Conservation (phyloP, 306 rosid genomes). For the Delonix regia region DNA sequence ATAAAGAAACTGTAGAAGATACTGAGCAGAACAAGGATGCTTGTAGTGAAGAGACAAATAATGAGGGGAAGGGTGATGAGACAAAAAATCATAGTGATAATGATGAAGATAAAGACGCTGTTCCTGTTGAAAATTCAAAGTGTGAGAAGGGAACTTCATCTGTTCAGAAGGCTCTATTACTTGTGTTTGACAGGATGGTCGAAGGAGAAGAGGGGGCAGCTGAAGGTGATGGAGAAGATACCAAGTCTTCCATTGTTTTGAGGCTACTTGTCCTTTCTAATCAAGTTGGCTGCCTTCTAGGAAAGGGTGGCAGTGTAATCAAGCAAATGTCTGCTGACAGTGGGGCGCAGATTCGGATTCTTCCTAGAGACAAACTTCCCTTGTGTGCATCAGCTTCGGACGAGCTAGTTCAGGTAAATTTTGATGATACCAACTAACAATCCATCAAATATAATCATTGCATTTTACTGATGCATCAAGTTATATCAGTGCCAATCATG, state of each 20-base stretch:
- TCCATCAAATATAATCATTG: neutral
- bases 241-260: conserved; percentile 45
- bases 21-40: conserved; percentile 52
- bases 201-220: conserved; percentile 55
- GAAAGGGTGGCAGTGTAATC: conserved; percentile 91
- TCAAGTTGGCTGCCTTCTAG: conserved; percentile 91
- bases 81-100: conserved; percentile 27
- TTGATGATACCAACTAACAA: neutral
- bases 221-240: conserved; percentile 53
- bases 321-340: conserved; percentile 88
- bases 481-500: neutral
- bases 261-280: conserved; percentile 74
- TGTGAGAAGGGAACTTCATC: conserved; percentile 45
- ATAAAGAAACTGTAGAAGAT: conserved; percentile 53
- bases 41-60: conserved; percentile 46
- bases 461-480: neutral
- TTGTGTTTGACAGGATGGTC: conserved; percentile 68
- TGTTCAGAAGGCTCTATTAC: conserved; percentile 62
- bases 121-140: conserved; percentile 38
- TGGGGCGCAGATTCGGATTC: conserved; percentile 86
- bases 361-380: conserved; percentile 88
- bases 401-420: conserved; percentile 88
- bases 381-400: conserved; percentile 59
- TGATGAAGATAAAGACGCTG: conserved; percentile 46
- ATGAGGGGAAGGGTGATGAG: conserved; percentile 41